Evolutionary conservation across 768 basidiomycete genomes (phyloP), one percentile per base, ranked within the genome.

Genomic region (Chiua virens): DNA sequence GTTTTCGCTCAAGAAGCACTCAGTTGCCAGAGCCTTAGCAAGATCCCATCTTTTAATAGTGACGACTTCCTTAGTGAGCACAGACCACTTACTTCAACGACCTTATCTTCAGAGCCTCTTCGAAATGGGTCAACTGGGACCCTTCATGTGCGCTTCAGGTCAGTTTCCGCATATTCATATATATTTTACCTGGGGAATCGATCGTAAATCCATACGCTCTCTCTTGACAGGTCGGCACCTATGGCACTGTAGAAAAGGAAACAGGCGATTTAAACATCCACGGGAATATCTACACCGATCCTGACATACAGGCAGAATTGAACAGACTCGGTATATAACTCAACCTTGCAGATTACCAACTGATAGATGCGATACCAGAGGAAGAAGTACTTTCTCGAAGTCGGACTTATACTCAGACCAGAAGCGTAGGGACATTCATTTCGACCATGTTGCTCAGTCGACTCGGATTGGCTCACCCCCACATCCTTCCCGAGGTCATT

Each of bases 81-180:
- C 13, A 11, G 30, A 30, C 11, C 15, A 34, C 15, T 34, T 34
- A 34, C 34, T 34, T 34, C 34, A 34, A 7, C 34, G 71, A 73
- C 38, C 66, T 73, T n/a, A 68, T 73, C 32, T 58, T 41, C 9
- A 20, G 37, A 3, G 47, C 43, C 4, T 68, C 70, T 13, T 68
- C 64, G 20, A 73, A 73, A 52, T 73, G 66, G 67, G 68, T 69
- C 22, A 73, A 65, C 38, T 73, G 72, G 71, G 69, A 73, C 37
- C 70, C 71, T 0, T 63, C 62, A 9, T 55, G 55, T 28, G 47
- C 47, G 22, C 54, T 70, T 44, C 44, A 54, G 46, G 71, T 69
- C 36, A 23, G 63, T 55, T 18, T 47, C 40, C n/a, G 5, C 4
- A 35, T 3, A 32, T 18, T 17, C 15, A 17, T 17, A 6, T 15